Base-by-base conservation (phyloP, 129 eudicot genomes). In the Flaveria bidentis region DNA sequence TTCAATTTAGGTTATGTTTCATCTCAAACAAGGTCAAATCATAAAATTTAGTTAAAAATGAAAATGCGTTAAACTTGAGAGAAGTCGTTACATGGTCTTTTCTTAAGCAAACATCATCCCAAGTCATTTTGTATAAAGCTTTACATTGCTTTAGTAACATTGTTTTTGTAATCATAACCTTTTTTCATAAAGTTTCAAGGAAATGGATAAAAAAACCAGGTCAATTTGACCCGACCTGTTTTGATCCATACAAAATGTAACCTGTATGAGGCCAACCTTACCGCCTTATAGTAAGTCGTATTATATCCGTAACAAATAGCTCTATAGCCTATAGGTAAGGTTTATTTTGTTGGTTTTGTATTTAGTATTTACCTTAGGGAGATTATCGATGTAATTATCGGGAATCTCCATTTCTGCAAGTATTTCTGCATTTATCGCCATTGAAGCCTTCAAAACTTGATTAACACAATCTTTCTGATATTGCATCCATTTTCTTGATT, bases 381-480 rank as follows among this genome's bases (percentile, higher is more conserved):
- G 96, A 69, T 80, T 56, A 53, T 89, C 97, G 3, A 92, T 82
- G 78, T 92, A 92, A 79, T 80, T 81, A 1, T 92, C 91, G 2
- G 97, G 97, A 36, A 92, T 82, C 42, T 85, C 96, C 92, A 92
- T 92, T 76, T 89, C 96, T 12, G 91, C 78, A 28, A 92, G 82
- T 50, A 85, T 82, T 71, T 89, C 89, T 52, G 97, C 96, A 62
- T 92, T 92, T 46, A 92, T 92, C 15, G 96, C 96, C 92, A 92
- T 82, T 53, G 97, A 90, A 47, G 97, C 97, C 80, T 92, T 92
- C 26, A 92, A 71, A 25, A 92, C 97, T 85, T 92, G 97, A 73
- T 89, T 89, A 7, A 92, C 97, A 26, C 91, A 80, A 26, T 92
- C 97, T 80, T 92, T 92, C 47, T 89, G 97, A 71, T 71, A 57